These are phyloP conservation scores for Fusarium pininemorale DNA, from an alignment of 2,329 filamentous ascomycete species.

Conservation along the genomic window DNA sequence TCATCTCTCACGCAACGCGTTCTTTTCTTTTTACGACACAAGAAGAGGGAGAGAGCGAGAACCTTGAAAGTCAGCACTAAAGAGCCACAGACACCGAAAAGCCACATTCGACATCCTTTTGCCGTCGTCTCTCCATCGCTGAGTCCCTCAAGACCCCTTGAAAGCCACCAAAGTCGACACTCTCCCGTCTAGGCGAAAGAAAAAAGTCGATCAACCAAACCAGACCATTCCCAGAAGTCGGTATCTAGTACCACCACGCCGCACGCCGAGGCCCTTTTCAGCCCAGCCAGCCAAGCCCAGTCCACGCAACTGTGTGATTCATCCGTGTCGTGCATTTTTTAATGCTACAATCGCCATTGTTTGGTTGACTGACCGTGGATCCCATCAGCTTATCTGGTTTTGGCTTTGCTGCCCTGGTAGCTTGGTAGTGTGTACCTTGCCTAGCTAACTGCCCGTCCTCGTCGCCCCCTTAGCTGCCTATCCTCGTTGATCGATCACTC, in stretches of 20 bases:
- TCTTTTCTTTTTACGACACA: constrained; percentile 43
- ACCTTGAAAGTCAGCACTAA: constrained; percentile 38
- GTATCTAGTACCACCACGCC: constrained; percentile 28
- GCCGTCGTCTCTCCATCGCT: constrained; percentile 15
- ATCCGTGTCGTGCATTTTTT: constrained; percentile 37
- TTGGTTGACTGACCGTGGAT: constrained; percentile 42
- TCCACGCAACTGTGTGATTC: constrained; percentile 36
- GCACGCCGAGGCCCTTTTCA: constrained; percentile 29
- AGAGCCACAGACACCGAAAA: constrained; percentile 28
- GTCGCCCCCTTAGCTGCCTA: constrained; percentile 40
- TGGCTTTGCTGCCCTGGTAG: constrained; percentile 23
- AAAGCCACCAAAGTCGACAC: constrained; percentile 3
- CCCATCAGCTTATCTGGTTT: constrained; percentile 41
- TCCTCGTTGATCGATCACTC: constrained; percentile 25
- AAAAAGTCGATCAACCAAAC: constrained; percentile 21
- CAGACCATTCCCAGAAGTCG: constrained; percentile 10
- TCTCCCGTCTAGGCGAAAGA: constrained; percentile 17
- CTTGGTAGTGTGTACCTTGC: neutral
- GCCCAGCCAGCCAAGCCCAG: constrained; percentile 28
- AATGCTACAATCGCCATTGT: constrained; percentile 46
- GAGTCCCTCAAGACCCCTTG: constrained; percentile 18
- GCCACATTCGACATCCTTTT: constrained; percentile 27
- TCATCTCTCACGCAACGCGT: constrained; percentile 39
- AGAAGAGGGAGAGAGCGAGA: constrained; percentile 22
- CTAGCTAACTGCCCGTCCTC: neutral